Evolutionary conservation across 2,329 filamentous ascomycete species (phyloP).

Genomic region (Colletotrichum tamarilloi): DNA sequence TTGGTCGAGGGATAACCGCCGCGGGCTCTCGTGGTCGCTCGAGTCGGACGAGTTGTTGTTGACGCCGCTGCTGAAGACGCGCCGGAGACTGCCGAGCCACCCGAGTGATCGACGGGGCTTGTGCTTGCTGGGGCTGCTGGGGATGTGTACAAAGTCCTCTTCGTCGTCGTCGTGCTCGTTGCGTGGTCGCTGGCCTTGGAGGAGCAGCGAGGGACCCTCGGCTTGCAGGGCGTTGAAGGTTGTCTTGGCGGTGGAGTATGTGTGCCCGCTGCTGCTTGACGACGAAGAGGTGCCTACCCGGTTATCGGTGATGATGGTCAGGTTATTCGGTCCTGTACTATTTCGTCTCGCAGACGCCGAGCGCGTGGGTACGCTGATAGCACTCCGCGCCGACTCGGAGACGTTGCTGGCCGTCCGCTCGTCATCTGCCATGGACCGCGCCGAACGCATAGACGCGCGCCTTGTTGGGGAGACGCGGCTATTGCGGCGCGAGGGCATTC

Average conservation of each 20-base stretch:
- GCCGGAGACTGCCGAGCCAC: constrained; percentile 76
- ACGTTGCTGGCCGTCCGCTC: constrained; percentile 66
- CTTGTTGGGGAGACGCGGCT: constrained; percentile 53
- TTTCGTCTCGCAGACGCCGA: constrained; percentile 42
- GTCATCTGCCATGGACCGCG: constrained; percentile 52
- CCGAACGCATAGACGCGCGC: constrained; percentile 49
- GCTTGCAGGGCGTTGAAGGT: constrained; percentile 63
- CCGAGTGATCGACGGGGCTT: constrained; percentile 61
- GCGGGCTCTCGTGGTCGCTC: constrained; percentile 37
- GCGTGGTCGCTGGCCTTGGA: constrained; percentile 40
- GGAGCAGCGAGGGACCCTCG: constrained; percentile 62
- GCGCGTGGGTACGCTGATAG: constrained; percentile 48
- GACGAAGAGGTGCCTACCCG: constrained; percentile 43
- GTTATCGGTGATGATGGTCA: constrained; percentile 37
- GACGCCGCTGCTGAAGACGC: constrained; percentile 66
- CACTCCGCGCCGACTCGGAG: constrained; percentile 64
- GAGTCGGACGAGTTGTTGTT: constrained; percentile 43
- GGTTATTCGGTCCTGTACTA: constrained; percentile 23
- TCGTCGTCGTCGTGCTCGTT: constrained; percentile 43
- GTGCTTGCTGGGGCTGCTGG: constrained; percentile 67
- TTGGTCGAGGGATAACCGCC: constrained; percentile 44
- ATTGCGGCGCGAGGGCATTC: constrained; percentile 49
- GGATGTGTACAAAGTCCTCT: constrained; percentile 45
- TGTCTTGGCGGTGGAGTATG: constrained; percentile 65
- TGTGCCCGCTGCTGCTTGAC: constrained; percentile 53